Percentiles rank a stretch among this genome's conserved stretches.
These are phyloP conservation scores for Kluyveromyces starmeri DNA, from an alignment of 805 yeast genomes.

Conservation along the genomic window DNA sequence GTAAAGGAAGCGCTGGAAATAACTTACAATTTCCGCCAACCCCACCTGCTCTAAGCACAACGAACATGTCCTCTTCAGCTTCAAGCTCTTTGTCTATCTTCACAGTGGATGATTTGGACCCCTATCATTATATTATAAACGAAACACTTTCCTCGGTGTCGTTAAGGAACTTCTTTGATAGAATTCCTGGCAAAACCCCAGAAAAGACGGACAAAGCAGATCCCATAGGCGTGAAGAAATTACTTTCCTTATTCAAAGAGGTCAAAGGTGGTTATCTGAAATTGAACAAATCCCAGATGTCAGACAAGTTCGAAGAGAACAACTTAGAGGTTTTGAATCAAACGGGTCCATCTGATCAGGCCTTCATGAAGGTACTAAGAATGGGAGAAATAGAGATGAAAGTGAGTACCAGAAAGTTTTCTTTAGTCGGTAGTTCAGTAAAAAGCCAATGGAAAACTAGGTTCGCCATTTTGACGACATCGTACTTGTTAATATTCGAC, in stretches of 20 bases:
- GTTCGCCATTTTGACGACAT: conserved; percentile 40
- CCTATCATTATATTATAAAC: conserved; percentile 20
- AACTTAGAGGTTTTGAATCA: conserved; percentile 16
- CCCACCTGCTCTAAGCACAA: conserved; percentile 5
- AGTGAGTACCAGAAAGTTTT: conserved; percentile 23
- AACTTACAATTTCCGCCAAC: conserved; percentile 8
- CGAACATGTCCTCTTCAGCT: conserved; percentile 14
- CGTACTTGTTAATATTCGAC: conserved; percentile 41
- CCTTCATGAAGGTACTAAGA: conserved; percentile 24
- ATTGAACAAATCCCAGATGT: conserved; percentile 23
- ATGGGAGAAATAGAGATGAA: conserved; percentile 34
- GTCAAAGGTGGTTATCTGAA: conserved; percentile 30
- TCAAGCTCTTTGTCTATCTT: conserved; percentile 10
- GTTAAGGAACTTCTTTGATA: neutral
- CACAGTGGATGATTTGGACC: conserved; percentile 20
- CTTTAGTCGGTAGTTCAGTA: conserved; percentile 22
- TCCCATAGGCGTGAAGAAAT: conserved; percentile 8
- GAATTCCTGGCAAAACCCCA: neutral
- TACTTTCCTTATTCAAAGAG: conserved; percentile 16
- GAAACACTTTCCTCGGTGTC: conserved; percentile 10
- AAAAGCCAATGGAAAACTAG: conserved; percentile 35
- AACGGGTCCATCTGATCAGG: conserved; percentile 8
- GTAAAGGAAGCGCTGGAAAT: conserved; percentile 1
- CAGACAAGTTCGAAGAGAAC: conserved; percentile 14
- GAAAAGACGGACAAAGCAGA: neutral